Conservation (phyloP, 805 yeast species). For the Saturnispora kantuleensis region DNA sequence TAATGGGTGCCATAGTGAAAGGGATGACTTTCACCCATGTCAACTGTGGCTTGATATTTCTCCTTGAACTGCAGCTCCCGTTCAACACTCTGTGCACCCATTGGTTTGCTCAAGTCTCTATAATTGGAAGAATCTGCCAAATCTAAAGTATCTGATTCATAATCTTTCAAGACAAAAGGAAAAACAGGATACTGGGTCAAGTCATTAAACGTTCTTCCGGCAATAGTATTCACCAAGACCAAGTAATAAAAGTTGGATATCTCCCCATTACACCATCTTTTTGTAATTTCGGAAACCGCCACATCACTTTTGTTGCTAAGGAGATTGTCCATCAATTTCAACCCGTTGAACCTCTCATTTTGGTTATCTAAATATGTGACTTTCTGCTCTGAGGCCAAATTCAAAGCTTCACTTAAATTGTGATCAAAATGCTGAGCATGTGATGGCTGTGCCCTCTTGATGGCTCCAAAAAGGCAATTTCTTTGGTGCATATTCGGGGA, state of each 20-base stretch:
- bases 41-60: conserved; percentile 59
- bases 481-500: conserved; percentile 44
- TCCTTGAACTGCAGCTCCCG: conserved; percentile 59
- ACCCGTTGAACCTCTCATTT: background rate
- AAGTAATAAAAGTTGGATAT: conserved; percentile 77
- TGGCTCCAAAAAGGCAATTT: conserved; percentile 38
- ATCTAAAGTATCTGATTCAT: conserved; percentile 61
- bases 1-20: conserved; percentile 92
- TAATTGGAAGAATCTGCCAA: conserved; percentile 49
- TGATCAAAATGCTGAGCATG: conserved; percentile 37
- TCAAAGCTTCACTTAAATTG: conserved; percentile 45
- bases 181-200: conserved; percentile 85
- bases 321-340: conserved; percentile 9
- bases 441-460: conserved; percentile 27
- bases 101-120: conserved; percentile 75
- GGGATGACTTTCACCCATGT: conserved; percentile 48
- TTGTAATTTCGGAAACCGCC: conserved; percentile 40
- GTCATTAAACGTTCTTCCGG: conserved; percentile 85
- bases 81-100: conserved; percentile 72
- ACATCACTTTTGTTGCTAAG: conserved; percentile 12
- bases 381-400: conserved; percentile 33
- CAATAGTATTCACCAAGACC: conserved; percentile 70
- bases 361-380: conserved; percentile 9
- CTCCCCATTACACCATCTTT: conserved; percentile 67
- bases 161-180: conserved; percentile 87